Evolutionary conservation across 306 rosid species (phyloP).

Genomic region (Fagus crenata): DNA sequence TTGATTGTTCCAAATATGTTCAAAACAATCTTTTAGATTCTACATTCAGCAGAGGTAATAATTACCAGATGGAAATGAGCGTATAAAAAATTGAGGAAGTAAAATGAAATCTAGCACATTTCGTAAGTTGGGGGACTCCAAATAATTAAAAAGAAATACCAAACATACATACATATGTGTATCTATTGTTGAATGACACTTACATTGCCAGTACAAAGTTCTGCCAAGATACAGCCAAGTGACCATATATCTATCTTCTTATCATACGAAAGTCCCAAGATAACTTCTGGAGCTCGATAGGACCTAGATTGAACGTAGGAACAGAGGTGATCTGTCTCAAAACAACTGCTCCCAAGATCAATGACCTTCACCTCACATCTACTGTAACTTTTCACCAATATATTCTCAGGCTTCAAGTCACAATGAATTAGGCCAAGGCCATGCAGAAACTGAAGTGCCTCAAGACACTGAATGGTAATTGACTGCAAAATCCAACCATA

Average conservation of each 20-base stretch:
- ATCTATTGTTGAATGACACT: constrained; percentile 33
- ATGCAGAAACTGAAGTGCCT: constrained; percentile 88
- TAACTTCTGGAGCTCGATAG: constrained; percentile 99
- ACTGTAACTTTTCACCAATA: constrained; percentile 96
- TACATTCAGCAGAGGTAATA: neutral
- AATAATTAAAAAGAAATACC: neutral
- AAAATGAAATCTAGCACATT: neutral
- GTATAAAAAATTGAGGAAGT: neutral
- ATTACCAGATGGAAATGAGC: neutral
- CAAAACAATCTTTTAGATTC: neutral
- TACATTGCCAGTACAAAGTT: constrained; percentile 98
- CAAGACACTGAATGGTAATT: constrained; percentile 95
- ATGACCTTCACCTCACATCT: constrained; percentile 99
- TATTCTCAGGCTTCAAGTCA: constrained; percentile 98
- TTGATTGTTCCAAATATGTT: neutral
- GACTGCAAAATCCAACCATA: constrained; percentile 59
- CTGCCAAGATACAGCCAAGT: constrained; percentile 98
- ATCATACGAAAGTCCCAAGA: constrained; percentile 91
- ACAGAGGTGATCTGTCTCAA: constrained; percentile 98
- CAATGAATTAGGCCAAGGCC: constrained; percentile 95
- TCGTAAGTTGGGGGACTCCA: neutral
- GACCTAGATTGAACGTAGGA: constrained; percentile 98
- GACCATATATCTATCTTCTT: constrained; percentile 99
- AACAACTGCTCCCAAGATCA: constrained; percentile 99
- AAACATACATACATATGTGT: neutral